phyloP scores from a whole-genome alignment of 2,329 filamentous ascomycete genomes.

The Trichophyton rubrum region DNA sequence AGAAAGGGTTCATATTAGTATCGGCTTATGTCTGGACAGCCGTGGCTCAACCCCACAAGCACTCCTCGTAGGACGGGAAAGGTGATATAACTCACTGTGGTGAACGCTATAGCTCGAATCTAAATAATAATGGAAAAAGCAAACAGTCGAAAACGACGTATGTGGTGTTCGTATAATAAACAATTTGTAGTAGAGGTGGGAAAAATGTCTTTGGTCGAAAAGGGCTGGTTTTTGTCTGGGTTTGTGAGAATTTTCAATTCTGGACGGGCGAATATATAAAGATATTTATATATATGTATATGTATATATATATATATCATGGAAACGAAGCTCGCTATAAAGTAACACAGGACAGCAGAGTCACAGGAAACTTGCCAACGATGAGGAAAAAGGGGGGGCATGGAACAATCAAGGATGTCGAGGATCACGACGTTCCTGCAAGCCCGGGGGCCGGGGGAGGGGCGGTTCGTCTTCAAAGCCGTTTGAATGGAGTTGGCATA shows the following conservation, averaged over 20 bases:
- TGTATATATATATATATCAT: not conserved
- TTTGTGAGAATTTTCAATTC: not conserved
- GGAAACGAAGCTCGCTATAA: constrained; percentile 5
- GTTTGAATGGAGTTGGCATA: constrained; percentile 27
- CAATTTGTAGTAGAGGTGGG: not conserved
- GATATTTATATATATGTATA: not conserved
- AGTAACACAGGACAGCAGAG: constrained; percentile 2
- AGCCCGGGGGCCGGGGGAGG: constrained; percentile 15
- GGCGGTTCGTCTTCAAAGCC: constrained; percentile 21
- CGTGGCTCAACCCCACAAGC: not conserved
- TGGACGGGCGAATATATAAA: not conserved
- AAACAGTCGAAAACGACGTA: not conserved
- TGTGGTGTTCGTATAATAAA: not conserved
- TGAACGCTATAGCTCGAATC: not conserved
- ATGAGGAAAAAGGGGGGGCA: constrained; percentile 1
- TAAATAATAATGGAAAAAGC: not conserved
- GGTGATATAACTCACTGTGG: not conserved
- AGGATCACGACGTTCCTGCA: constrained; percentile 10
- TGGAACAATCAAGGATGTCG: constrained; percentile 1
- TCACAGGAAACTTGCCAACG: constrained; percentile 1
- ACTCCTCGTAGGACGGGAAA: not conserved
- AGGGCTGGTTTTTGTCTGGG: not conserved
- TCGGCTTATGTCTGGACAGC: not conserved
- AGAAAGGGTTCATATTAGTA: not conserved
- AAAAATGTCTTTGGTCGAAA: not conserved